Conservation (phyloP, 371 early-diverging fungal genomes). For the Actinomortierella wolfii region DNA sequence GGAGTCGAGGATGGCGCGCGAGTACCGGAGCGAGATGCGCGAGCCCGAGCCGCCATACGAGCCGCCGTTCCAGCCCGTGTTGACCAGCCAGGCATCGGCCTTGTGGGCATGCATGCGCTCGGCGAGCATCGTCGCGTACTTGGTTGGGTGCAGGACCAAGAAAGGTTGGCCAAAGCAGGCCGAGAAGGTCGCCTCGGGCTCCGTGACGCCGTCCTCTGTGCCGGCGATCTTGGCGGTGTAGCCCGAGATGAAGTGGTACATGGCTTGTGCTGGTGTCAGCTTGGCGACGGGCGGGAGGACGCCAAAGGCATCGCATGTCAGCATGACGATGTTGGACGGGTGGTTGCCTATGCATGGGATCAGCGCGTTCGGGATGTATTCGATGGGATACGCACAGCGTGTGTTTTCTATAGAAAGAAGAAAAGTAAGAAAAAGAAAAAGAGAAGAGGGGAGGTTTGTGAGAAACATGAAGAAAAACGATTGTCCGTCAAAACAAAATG, state of each 20-base stretch:
- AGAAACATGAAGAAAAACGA: no score
- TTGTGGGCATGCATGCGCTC: slow-evolving; percentile 90
- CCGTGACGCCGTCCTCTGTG: slow-evolving; percentile 95
- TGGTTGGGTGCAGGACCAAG: slow-evolving; percentile 95
- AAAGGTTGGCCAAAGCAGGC: slow-evolving; percentile 97
- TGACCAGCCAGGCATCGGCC: slow-evolving; percentile 95
- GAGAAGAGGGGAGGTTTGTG: no score
- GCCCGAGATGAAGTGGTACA: slow-evolving; percentile 97
- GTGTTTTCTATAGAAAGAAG: slow-evolving; percentile 95
- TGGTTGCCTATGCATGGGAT: slow-evolving; percentile 92
- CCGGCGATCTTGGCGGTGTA: slow-evolving; percentile 95
- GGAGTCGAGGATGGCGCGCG: slow-evolving; percentile 96
- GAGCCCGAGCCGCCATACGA: slow-evolving; percentile 82
- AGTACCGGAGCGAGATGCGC: slow-evolving; percentile 95
- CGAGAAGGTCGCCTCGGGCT: slow-evolving; percentile 94
- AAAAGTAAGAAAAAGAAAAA: no score
- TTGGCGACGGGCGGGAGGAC: slow-evolving; percentile 95
- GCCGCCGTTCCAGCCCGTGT: slow-evolving; percentile 99
- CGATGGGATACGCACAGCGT: slow-evolving; percentile 97
- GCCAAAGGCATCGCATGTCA: slow-evolving; percentile 98
- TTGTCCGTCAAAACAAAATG: no score
- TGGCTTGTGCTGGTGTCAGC: slow-evolving; percentile 89
- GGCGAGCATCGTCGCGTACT: slow-evolving; percentile 97
- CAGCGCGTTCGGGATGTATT: slow-evolving; percentile 96
- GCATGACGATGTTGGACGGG: slow-evolving; percentile 95